Evolutionary conservation across 345 rosid species (phyloP), one percentile per base, ranked within the genome.

Genomic region (Psidium guajava): DNA sequence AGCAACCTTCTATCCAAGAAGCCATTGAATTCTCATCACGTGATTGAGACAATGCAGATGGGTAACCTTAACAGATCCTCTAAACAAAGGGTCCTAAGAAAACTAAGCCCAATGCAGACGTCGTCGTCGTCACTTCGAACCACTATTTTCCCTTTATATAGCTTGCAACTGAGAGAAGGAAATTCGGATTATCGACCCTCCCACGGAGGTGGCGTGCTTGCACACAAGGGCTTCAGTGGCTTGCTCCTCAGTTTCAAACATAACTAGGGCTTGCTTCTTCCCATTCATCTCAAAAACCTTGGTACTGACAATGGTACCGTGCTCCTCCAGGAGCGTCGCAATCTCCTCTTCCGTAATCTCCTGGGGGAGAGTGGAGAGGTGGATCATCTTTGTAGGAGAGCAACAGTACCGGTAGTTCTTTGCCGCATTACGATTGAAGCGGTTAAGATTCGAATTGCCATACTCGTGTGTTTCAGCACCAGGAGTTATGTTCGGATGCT

Each of bases 401-500:
- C 99, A 97, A 91, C 99, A 97, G 87, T 97, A 96, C 56, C 98
- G 96, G 86, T 96, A 97, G 86, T 97, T 96, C 93, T 97, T 97
- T n/a, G 97, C 97, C 32, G 99, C 99, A 54, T 96, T 94, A 59
- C 99, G 99, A 89, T 95, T 94, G 92, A 97, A 95, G 84, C 98
- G 98, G 88, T 97, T 97, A 83, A 97, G 96, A 89, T 93, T 95
- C 0, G 99, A 97, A 90, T 92, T 94, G 42, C 86, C 83, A 61
- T 94, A 97, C 87, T 97, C 98, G 27, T 89, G 99, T 0, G 98
- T 93, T 83, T 97, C 99, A n/a, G 95, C 92, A 83, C 98, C 99
- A 86, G 94, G 99, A 83, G 96, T 95, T 90, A 97, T 95, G 87
- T 91, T 94, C 3, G 93, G 92, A 88, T 97, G 95, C 94, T 96